Evolutionary conservation across 2,329 filamentous ascomycete genomes (phyloP).

Genomic region (Pseudogymnoascus verrucosus): DNA sequence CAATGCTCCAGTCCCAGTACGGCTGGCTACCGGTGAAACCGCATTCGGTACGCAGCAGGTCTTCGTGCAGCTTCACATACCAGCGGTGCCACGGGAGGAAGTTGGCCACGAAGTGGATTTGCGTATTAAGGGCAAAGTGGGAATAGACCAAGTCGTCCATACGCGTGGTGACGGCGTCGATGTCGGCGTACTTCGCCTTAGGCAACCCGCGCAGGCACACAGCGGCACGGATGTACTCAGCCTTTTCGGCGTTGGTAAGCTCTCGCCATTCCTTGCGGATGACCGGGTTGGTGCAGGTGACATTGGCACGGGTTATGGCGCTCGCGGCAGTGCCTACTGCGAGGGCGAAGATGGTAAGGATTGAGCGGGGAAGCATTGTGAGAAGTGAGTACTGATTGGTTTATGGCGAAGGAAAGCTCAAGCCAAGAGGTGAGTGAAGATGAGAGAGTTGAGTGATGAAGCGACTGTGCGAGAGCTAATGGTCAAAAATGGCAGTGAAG

Average conservation of each 20-base stretch:
- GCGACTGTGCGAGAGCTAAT: not conserved
- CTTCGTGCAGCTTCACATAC: constrained; percentile 27
- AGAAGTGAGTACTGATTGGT: not conserved
- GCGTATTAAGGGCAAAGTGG: constrained; percentile 14
- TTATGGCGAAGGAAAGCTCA: not conserved
- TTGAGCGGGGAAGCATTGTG: not conserved
- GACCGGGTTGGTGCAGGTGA: constrained; percentile 8
- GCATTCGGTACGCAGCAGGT: constrained; percentile 25
- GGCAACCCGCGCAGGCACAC: constrained; percentile 9
- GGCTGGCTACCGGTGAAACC: constrained; percentile 28
- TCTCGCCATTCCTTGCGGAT: constrained; percentile 13
- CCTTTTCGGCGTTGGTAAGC: constrained; percentile 8
- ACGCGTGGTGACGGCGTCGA: constrained; percentile 15
- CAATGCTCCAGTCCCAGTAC: constrained; percentile 28
- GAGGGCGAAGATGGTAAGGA: not conserved
- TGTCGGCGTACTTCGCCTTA: constrained; percentile 11
- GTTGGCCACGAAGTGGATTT: constrained; percentile 20
- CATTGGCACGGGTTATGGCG: not conserved
- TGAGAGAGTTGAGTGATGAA: not conserved
- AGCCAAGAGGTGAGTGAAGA: not conserved
- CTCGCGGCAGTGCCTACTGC: not conserved
- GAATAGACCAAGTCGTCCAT: constrained; percentile 18
- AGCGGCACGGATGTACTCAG: constrained; percentile 12
- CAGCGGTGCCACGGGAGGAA: constrained; percentile 33
- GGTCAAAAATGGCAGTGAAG: not conserved